Evolutionary conservation across 2,329 filamentous ascomycete genomes (phyloP).

Genomic region (Colletotrichum sp.): DNA sequence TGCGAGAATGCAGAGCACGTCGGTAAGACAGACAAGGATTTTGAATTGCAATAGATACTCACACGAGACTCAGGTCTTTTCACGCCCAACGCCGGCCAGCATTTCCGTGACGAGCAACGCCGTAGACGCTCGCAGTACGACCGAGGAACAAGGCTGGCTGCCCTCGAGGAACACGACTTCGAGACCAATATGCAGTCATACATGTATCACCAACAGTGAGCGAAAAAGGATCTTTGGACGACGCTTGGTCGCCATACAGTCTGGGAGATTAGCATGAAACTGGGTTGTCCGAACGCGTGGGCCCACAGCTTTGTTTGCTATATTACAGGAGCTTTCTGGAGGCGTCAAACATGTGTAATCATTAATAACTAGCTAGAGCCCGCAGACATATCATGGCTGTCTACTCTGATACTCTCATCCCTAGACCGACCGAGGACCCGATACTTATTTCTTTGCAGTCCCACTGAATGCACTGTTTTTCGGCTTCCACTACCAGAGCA

Average conservation of each 20-base stretch:
- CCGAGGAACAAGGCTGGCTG: conserved; percentile 77
- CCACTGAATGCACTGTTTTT: not conserved
- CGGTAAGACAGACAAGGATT: conserved; percentile 56
- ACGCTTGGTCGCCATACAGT: not conserved
- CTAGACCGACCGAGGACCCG: not conserved
- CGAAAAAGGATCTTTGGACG: conserved; percentile 10
- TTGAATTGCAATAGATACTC: not conserved
- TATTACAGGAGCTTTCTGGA: conserved; percentile 18
- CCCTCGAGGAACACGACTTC: conserved; percentile 66
- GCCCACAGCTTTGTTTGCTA: conserved; percentile 14
- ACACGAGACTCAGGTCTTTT: conserved; percentile 67
- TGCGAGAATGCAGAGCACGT: conserved; percentile 87
- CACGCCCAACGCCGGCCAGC: conserved; percentile 77
- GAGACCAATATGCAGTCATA: conserved; percentile 45
- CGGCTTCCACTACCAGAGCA: not conserved
- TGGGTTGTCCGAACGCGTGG: not conserved
- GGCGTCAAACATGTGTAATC: conserved; percentile 11
- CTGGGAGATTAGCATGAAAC: not conserved
- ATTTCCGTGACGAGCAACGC: conserved; percentile 77
- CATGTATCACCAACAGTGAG: conserved; percentile 24
- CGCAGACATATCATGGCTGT: conserved; percentile 9
- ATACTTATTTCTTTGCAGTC: not conserved
- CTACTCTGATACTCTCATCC: not conserved
- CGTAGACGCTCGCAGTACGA: conserved; percentile 81
- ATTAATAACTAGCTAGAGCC: conserved; percentile 15